Evolutionary conservation across 2,329 filamentous ascomycete species (phyloP), one percentile per base, ranked within the genome.

Genomic region (Xylaria sp.): DNA sequence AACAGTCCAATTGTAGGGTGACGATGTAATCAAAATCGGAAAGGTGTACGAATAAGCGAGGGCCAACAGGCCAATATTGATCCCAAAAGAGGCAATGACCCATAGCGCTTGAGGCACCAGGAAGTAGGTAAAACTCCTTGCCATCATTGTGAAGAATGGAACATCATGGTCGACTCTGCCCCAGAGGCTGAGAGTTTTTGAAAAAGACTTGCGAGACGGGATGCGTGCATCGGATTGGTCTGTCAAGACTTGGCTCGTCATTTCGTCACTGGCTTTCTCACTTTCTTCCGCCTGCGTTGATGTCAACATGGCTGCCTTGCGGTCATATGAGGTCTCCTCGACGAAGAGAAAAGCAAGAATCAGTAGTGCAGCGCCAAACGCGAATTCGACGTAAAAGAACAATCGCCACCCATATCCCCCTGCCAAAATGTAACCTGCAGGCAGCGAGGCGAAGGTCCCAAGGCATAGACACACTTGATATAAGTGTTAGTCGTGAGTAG

Each of bases 341-440:
- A 86, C 85, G 68, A 87, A 83, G 67, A 87, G 75, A 74, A 87
- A 86, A 0, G 85, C 83, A 13, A 85, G 73, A 46, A 87, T 76
- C 10, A 78, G 67, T 13, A 78, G 68, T 80, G 79, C 42, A 81
- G 80, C 79, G 11, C 83, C 82, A 67, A 90, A 89, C 1, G 86
- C 87, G 59, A 87, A 83, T 72, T 86, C 85, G 62, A 89, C 87
- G 74, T 88, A 89, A 80, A 89, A 89, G 79, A 87, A 89, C 0
- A 89, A 81, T 10, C 84, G 81, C 87, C 87, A 89, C 9, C 85
- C 86, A 73, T 87, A 84, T 0, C 87, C 87, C 2, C 81, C 86
- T 0, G 84, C 82, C 9, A 89, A 83, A 85, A 90, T 89, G 76
- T 89, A 58, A 6, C 87, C 86, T 6, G 87, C 86, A 60, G 86